Evolutionary conservation across 805 yeast species (phyloP).

Genomic region (Hanseniaspora clermontiae): DNA sequence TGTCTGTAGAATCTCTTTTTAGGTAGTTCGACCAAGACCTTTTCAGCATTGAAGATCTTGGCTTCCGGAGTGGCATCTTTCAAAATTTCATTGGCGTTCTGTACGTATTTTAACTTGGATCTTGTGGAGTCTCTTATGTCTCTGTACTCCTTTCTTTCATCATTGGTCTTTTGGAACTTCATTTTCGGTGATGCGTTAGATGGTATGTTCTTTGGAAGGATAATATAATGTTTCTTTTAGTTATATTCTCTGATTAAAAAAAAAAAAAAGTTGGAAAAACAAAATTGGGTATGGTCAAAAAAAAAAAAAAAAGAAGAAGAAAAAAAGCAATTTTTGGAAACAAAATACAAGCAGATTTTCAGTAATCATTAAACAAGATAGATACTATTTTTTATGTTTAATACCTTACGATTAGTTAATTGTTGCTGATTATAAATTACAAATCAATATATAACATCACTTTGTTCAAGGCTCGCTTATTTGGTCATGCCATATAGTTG

Average conservation of each 20-base stretch:
- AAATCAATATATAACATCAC: not conserved
- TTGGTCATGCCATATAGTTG: not conserved
- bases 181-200: not conserved
- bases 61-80: slow-evolving; percentile 16
- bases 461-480: not conserved
- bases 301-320: not conserved
- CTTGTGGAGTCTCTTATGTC: slow-evolving; percentile 39
- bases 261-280: not conserved
- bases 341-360: too few relatives aligned
- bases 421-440: not conserved
- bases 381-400: not conserved
- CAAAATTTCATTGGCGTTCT: slow-evolving; percentile 29
- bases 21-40: slow-evolving; percentile 42
- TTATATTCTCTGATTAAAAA: not conserved
- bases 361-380: not conserved
- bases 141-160: slow-evolving; percentile 32
- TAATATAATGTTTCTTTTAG: not conserved
- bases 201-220: too few relatives aligned
- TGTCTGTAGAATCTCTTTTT: slow-evolving; percentile 83
- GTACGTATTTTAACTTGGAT: slow-evolving; percentile 35
- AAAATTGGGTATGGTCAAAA: not conserved
- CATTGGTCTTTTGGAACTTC: slow-evolving; percentile 13
- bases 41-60: slow-evolving; percentile 11
- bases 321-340: not conserved
- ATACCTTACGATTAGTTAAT: too few relatives aligned